Base-by-base conservation (phyloP, 2,329 filamentous ascomycete genomes). In the Curvularia eragrostidis region DNA sequence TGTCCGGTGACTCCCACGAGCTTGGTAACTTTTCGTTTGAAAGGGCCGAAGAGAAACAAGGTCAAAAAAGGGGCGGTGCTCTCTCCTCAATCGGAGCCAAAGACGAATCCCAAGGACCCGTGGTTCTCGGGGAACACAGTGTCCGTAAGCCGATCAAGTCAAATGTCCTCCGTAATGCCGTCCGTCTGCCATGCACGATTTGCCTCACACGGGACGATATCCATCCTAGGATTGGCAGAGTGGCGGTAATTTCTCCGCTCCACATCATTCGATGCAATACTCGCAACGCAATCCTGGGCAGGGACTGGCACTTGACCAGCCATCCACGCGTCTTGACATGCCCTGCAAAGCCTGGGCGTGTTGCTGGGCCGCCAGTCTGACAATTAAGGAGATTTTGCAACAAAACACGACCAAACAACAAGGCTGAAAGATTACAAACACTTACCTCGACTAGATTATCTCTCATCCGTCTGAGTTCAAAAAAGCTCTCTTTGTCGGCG, bases 401-500 rank as follows among this genome's bases (percentile, higher is more conserved):
- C 34, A 53, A 43, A 58, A 60, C 63, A 38, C 21, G 8, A 32
- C 3, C 30, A 32, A 13, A 12, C 5, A 18, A 21, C 18, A 47
- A 10, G 43, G 26, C 10, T 15, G 10, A 54, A 54, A 43, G 48
- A 39, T 44, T 48, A 54, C 28, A 34, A 34, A 47, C 54, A 64
- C 78, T 60, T 76, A 84, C 83, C 75, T 83, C 78, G 24, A 89
- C 82, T 41, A 89, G 77, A 7, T 82, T 78, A 70, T 88, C 82
- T 42, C 86, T 82, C 85, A 89, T 88, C 61, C 88, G 86, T 72
- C 95, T 89, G 67, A 99, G 83, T 52, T 91, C 89, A 74, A 91
- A 98, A 79, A 99, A 99, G 67, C 90, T 90, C 78, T 99, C 94
- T 72, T 93, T 95, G 68, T 97, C 89, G 0, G 94, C 85, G 74